Evolutionary conservation across 352 stramenopile genomes (phyloP).

Genomic region (Phytopythium cucurbitacearum): DNA sequence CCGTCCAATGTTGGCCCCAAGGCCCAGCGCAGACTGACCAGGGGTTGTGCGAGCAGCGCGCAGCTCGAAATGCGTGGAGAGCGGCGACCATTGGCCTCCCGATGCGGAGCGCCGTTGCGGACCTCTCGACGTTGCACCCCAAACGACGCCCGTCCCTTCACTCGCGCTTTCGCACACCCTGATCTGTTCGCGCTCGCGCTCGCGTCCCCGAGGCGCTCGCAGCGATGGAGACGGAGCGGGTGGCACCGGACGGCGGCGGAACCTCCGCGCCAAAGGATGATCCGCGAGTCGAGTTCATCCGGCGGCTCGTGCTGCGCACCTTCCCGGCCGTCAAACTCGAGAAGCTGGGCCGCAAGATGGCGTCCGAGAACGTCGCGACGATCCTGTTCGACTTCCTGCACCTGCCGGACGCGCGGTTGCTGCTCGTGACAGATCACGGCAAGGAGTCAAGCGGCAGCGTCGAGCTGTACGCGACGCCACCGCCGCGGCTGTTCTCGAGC

Average conservation of each 20-base stretch:
- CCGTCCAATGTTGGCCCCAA: too few relatives aligned
- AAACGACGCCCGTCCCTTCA: too few relatives aligned
- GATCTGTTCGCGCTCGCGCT: too few relatives aligned
- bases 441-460: constrained; percentile 42
- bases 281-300: constrained; percentile 60
- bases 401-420: constrained; percentile 44
- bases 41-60: too few relatives aligned
- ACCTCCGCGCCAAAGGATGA: constrained; percentile 42
- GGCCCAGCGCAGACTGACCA: too few relatives aligned
- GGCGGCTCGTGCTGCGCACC: constrained; percentile 51
- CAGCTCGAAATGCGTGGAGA: too few relatives aligned
- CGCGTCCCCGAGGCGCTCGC: too few relatives aligned
- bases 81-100: too few relatives aligned
- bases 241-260: constrained; percentile 2
- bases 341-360: constrained; percentile 51
- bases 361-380: constrained; percentile 51
- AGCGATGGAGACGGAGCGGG: constrained; percentile 2
- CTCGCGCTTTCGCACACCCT: too few relatives aligned
- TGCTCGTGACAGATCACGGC: constrained; percentile 73
- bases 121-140: too few relatives aligned
- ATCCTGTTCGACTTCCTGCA: constrained; percentile 75
- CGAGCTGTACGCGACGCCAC: constrained; percentile 62
- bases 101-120: too few relatives aligned
- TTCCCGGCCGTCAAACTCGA: constrained; percentile 63
- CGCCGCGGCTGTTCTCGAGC: constrained; percentile 32